Evolutionary conservation across 176 grass and related monocot species (phyloP), one percentile per base, ranked within the genome.

Genomic region (Melocanna baccifera): DNA sequence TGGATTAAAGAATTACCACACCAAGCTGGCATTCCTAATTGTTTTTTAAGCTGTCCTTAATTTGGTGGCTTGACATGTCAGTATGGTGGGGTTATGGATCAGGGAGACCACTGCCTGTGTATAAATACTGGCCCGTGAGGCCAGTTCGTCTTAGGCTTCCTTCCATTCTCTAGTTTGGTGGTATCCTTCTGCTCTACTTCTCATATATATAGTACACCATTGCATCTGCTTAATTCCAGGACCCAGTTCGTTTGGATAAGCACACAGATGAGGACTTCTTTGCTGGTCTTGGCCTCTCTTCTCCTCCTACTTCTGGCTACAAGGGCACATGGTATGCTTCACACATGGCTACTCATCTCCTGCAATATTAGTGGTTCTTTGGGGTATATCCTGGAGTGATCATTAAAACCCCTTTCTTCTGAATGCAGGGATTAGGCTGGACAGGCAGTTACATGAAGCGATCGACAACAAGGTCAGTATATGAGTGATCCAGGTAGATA

Each of bases 401-500:
- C 30, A 63, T 67, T 53, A n/a, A 71, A 13, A 51, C 12, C 50
- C n/a, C 2, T 70, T 39, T 50, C 19, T 40, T 42, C 50, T 50
- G 39, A 68, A 19, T 83, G 32, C 84, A 98, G 95, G 95, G 48
- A 92, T 85, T 77, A 86, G 92, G 82, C 48, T 91, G 74, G 91
- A 94, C 22, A 86, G 76, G 72, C 20, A 84, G 12, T 56, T 85
- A 0, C 62, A 55, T 9, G 79, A 59, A 82, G 84, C 81, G 64
- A 40, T 85, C 12, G 29, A 22, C 62, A 79, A 5, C 7, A 90
- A 91, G 85, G 83, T 90, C 6, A 84, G 84, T 87, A 23, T 52
- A 56, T 1, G 47, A 63, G 1, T 62, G 71, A 29, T 72, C 30
- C 10, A 71, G 18, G 26, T 2, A 15, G 12, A 63, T 58, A 9